Conservation (phyloP, 176 grass and related monocot species). For the Metroxylon sagu region DNA sequence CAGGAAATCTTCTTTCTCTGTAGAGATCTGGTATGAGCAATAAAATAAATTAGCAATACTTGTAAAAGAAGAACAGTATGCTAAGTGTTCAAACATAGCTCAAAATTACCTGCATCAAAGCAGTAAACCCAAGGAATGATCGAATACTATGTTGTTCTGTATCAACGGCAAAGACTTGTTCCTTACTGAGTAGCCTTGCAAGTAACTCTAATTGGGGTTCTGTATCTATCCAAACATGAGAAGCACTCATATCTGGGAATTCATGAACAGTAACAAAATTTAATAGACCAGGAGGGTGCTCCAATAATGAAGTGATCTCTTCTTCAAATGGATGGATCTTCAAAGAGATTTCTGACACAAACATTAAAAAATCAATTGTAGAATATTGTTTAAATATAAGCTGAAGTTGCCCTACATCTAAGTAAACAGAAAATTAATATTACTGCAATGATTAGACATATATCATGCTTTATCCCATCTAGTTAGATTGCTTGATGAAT, state of each 20-base stretch:
- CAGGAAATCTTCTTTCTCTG: conserved; percentile 66
- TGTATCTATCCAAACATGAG: conserved; percentile 74
- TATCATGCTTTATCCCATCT: no score
- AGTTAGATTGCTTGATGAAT: no score
- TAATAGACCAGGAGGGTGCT: conserved; percentile 28
- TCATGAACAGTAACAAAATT: conserved; percentile 22
- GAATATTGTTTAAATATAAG: not conserved
- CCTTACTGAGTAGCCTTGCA: conserved; percentile 31
- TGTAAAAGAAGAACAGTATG: conserved; percentile 7
- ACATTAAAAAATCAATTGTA: conserved; percentile 25
- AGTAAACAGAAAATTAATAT: no score
- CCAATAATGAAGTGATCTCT: conserved; percentile 62
- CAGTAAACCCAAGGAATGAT: conserved; percentile 93
- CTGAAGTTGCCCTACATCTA: no score
- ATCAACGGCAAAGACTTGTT: conserved; percentile 72
- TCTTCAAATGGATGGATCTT: conserved; percentile 71
- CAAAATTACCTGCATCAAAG: conserved; percentile 80
- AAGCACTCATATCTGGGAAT: conserved; percentile 30
- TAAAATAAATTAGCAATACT: not conserved
- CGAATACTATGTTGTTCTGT: conserved; percentile 91
- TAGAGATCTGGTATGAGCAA: conserved; percentile 57
- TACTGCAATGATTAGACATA: no score
- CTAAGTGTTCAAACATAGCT: not conserved
- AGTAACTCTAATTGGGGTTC: conserved; percentile 55
- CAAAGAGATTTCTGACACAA: conserved; percentile 35